These are phyloP conservation scores for Cercospora sesami DNA, from an alignment of 2,329 filamentous ascomycete genomes.

Conservation along the genomic window DNA sequence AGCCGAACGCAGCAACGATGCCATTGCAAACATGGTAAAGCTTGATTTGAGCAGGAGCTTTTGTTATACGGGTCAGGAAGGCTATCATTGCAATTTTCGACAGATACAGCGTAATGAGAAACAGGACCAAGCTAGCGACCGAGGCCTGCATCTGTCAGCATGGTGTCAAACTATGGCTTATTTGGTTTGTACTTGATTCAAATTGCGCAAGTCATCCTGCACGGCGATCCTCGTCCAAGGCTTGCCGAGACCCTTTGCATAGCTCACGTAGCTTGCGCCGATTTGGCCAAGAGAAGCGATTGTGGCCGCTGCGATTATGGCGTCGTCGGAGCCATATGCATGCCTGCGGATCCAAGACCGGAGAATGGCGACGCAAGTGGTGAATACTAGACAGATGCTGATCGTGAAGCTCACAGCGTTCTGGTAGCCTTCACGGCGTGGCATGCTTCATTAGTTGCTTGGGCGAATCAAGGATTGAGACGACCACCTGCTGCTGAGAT, in stretches of 20 bases:
- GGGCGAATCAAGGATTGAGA: not conserved
- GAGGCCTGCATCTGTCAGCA: slow-evolving; percentile 27
- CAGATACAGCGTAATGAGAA: slow-evolving; percentile 34
- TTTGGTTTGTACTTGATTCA: slow-evolving; percentile 31
- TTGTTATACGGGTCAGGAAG: slow-evolving; percentile 38
- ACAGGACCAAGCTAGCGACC: slow-evolving; percentile 34
- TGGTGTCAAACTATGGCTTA: not conserved
- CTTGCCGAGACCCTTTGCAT: slow-evolving; percentile 34
- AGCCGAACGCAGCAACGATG: slow-evolving; percentile 29
- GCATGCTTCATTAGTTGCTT: slow-evolving; percentile 23
- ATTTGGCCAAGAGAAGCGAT: slow-evolving; percentile 34
- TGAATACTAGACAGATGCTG: slow-evolving; percentile 38
- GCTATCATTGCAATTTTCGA: slow-evolving; percentile 38
- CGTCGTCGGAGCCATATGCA: slow-evolving; percentile 35
- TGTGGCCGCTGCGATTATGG: slow-evolving; percentile 35
- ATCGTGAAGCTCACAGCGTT: slow-evolving; percentile 35
- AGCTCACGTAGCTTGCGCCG: slow-evolving; percentile 33
- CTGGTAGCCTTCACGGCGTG: slow-evolving; percentile 30
- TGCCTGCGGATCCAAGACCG: slow-evolving; percentile 36
- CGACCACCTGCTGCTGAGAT: not conserved
- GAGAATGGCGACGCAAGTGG: slow-evolving; percentile 33
- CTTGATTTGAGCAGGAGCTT: slow-evolving; percentile 29
- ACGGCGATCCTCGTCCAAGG: slow-evolving; percentile 27
- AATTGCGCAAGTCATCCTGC: slow-evolving; percentile 22
- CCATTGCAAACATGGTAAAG: slow-evolving; percentile 33